phyloP scores from a whole-genome alignment of 1,284 basidiomycete species.

The Cystobasidium slooffiae region DNA sequence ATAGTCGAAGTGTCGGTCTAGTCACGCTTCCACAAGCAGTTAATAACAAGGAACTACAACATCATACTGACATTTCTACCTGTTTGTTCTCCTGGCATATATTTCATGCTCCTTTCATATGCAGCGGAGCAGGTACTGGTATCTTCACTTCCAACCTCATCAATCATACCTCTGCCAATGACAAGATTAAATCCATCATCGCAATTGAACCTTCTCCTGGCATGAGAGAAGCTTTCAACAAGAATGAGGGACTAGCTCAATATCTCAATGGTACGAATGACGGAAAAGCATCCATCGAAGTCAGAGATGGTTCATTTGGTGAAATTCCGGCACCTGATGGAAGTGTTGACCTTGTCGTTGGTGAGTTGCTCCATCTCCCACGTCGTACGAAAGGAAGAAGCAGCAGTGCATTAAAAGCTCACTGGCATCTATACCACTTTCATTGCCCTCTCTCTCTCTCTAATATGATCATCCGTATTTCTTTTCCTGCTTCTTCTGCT shows the following conservation, averaged over 20 bases:
- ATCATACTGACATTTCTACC: too few relatives aligned
- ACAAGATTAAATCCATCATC: conserved; percentile 52
- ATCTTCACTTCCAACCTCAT: conserved; percentile 56
- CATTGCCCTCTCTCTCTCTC: too few relatives aligned
- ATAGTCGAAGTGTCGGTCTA: conserved; percentile 40
- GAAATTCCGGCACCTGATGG: conserved; percentile 54
- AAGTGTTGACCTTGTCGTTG: conserved; percentile 56
- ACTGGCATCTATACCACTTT: too few relatives aligned
- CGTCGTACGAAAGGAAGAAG: too few relatives aligned
- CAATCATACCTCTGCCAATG: background rate
- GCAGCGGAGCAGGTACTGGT: conserved; percentile 58
- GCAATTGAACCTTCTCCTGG: conserved; percentile 59
- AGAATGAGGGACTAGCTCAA: conserved; percentile 46
- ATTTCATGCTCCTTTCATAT: too few relatives aligned
- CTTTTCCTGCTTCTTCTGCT: background rate
- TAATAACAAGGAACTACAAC: too few relatives aligned
- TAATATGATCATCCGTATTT: background rate
- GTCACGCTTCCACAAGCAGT: background rate
- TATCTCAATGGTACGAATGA: conserved; percentile 3
- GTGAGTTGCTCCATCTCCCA: conserved; percentile 54
- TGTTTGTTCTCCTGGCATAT: too few relatives aligned
- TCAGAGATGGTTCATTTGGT: conserved; percentile 58
- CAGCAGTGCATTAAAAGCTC: too few relatives aligned
- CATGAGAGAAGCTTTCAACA: conserved; percentile 57
- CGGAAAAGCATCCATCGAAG: conserved; percentile 37